Base-by-base conservation (phyloP, 345 rosid species). In the Boechera divaricarpa region DNA sequence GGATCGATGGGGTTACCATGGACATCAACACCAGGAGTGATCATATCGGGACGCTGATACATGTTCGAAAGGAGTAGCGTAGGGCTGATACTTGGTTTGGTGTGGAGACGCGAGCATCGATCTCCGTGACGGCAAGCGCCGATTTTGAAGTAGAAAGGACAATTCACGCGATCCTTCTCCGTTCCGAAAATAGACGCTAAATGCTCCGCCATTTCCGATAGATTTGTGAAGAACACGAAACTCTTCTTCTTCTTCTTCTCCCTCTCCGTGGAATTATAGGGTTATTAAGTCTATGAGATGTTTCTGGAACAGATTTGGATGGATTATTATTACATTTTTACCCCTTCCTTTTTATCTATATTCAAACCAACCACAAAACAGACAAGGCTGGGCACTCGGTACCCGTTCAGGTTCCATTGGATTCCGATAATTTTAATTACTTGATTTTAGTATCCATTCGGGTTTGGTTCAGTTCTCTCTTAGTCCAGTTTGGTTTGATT, bases 91-190 rank as follows among this genome's bases (percentile, higher is more conserved):
- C 85, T 85, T 4, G 97, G 97, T 64, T 86, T 87, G 48, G 94
- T 89, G 84, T 88, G 93, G 67, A 91, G 91, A 32, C 94, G 80
- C 7, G 94, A 89, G 85, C 97, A 89, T 1, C 93, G 87, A 63
- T 91, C 89, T 5, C 91, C 93, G 54, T 87, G 93, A 61, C 94
- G 80, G 56, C 93, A 91, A 1, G 93, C 94, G 11, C 94, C 93
- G 74, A 87, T 88, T 87, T 89, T 91, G 88, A 88, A 89, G 83
- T 91, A 88, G 78, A 91, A 91, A 1, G 97, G 94, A 16, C 97
- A 91, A 79, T 86, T 89, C 63, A 91, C 97, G 12, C 94, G 82
- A 79, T 88, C 94, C 76, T 91, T 89, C 86, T 91, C 94, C 45
- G 97, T 87, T 5, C 91, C 97, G 42, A 87, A 91, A 60, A 91